These are phyloP conservation scores for Globisporangium irregulare DNA, from an alignment of 352 stramenopile species.

Conservation along the genomic window DNA sequence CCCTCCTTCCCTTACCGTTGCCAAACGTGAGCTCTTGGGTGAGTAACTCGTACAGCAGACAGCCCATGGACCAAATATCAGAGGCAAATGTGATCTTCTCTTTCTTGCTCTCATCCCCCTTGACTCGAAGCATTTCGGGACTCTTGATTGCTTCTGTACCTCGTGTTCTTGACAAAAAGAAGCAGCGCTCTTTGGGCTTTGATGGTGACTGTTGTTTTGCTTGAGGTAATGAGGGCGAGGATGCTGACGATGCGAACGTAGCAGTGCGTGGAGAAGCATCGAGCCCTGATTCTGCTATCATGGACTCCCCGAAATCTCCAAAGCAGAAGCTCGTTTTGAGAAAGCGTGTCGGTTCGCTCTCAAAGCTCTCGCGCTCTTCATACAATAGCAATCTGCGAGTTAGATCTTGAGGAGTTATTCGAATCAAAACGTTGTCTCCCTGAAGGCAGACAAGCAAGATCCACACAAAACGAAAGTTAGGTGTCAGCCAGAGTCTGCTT, in stretches of 20 bases:
- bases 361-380: slow-evolving; percentile 20
- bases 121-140: slow-evolving; percentile 62
- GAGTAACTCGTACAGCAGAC: slow-evolving; percentile 67
- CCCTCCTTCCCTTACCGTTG: slow-evolving; percentile 27
- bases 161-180: slow-evolving; percentile 37
- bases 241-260: slow-evolving; percentile 25
- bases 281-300: slow-evolving; percentile 23
- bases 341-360: slow-evolving; percentile 8
- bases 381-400: slow-evolving; percentile 32
- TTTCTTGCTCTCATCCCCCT: slow-evolving; percentile 26
- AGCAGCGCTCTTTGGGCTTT: slow-evolving; percentile 12
- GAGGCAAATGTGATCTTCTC: slow-evolving; percentile 39
- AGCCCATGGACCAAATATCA: slow-evolving; percentile 73
- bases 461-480: neutral
- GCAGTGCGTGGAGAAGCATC: slow-evolving; percentile 8
- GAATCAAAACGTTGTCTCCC: slow-evolving; percentile 66
- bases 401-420: slow-evolving; percentile 27
- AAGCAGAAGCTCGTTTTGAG: slow-evolving; percentile 43
- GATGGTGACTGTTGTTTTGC: neutral
- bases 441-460: slow-evolving; percentile 11
- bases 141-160: slow-evolving; percentile 79
- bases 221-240: slow-evolving; percentile 12
- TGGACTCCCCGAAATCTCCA: slow-evolving; percentile 72
- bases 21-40: slow-evolving; percentile 66
- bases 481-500: neutral